Evolutionary conservation across 768 basidiomycete species (phyloP), one percentile per base, ranked within the genome.

Genomic region (Gloeophyllum trabeum): DNA sequence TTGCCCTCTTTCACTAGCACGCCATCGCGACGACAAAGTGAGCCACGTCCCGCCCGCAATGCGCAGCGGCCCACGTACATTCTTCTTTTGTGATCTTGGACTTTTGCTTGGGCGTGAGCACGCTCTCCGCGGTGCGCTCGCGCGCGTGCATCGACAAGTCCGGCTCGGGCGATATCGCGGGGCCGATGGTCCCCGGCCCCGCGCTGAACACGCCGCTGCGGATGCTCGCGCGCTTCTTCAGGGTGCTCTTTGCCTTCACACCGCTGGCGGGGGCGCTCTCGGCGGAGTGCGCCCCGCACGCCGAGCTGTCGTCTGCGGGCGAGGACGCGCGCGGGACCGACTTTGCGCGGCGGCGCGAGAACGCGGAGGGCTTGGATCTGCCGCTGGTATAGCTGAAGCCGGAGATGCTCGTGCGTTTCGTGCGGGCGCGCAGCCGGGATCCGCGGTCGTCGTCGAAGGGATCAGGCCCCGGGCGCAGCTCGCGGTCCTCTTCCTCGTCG

Each of bases 1-100:
- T 72, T 76, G 5, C 71, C 70, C 37, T 83, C 75, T 49, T 70
- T 75, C 40, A 59, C 81, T 84, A 48, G 2, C 43, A 16, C 16
- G n/a, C n/a, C n/a, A n/a, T n/a, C n/a, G n/a, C n/a, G 4, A 21
- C 28, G 18, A 25, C 23, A 16, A 43, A 20, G 39, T 28, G 12
- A 25, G 50, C 2, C 45, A 24, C 13, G 4, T 37, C 43, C 10
- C n/a, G 19, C 5, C 21, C 30, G 23, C 2, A 24, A 19, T 16
- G 4, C 16, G 21, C 50, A 23, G n/a, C 13, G 24, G 54, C 71
- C 36, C 28, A 79, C 81, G n/a, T n/a, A n/a, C n/a, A 57, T 59
- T 77, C 76, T 22, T 54, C 57, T 51, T 70, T 81, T 18, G 46
- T 49, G 21, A 81, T 73, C 47, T 62, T 73, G 1, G 63, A 53